These are phyloP conservation scores for Afroboletus lepidellus DNA, from an alignment of 1,284 basidiomycete species.

Conservation along the genomic window DNA sequence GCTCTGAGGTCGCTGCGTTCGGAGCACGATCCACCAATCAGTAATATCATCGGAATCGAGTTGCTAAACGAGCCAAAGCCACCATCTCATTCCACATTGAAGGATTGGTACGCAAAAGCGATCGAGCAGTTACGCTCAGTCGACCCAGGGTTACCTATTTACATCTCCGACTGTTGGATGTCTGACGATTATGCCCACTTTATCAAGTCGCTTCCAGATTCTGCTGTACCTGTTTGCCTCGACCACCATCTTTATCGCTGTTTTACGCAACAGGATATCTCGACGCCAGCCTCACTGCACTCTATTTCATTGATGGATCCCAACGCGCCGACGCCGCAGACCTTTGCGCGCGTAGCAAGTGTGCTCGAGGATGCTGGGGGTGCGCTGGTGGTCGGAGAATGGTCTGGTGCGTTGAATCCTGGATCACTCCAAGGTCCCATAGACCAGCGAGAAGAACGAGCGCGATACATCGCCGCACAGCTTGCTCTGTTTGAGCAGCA, in stretches of 20 bases:
- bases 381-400: constrained; percentile 79
- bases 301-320: constrained; percentile 44
- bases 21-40: constrained; percentile 40
- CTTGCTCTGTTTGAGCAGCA: constrained; percentile 63
- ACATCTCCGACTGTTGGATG: constrained; percentile 80
- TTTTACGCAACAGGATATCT: constrained; percentile 65
- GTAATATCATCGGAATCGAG: constrained; percentile 78
- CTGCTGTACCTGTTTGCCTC: constrained; percentile 54
- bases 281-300: constrained; percentile 58
- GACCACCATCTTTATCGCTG: constrained; percentile 90
- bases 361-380: constrained; percentile 50
- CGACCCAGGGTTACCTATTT: constrained; percentile 61
- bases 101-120: constrained; percentile 65
- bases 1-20: constrained; percentile 41
- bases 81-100: constrained; percentile 47
- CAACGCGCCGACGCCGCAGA: constrained; percentile 40
- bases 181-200: constrained; percentile 65
- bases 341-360: constrained; percentile 43
- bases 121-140: constrained; percentile 56
- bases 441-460: constrained; percentile 46
- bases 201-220: constrained; percentile 38
- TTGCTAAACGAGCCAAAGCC: constrained; percentile 81
- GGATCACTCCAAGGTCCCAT: constrained; percentile 50
- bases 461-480: constrained; percentile 65
- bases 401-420: constrained; percentile 78